Evolutionary conservation across 768 basidiomycete species (phyloP).

Genomic region (Collybiopsis confluens): DNA sequence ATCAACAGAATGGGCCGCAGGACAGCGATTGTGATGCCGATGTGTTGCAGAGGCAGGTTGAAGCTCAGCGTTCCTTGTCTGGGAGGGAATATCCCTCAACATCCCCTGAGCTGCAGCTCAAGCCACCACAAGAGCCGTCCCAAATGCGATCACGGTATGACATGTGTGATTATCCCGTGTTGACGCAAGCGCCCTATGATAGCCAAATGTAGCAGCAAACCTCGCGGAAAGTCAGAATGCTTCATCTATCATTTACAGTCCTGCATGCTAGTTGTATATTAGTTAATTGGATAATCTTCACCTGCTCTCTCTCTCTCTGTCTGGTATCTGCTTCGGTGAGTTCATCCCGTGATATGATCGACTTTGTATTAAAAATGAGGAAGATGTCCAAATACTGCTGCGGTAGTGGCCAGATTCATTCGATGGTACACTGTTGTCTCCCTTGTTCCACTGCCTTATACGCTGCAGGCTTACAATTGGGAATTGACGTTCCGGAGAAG

Average conservation of each 20-base stretch:
- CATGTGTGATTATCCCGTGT: conserved; percentile 1
- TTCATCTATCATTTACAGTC: neutral
- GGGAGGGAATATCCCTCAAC: too few relatives aligned
- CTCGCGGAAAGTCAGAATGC: neutral
- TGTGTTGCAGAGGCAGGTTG: neutral
- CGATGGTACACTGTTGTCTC: too few relatives aligned
- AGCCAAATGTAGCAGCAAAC: neutral
- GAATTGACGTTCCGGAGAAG: too few relatives aligned
- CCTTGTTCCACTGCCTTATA: too few relatives aligned
- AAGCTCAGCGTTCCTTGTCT: neutral
- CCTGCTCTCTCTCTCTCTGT: too few relatives aligned
- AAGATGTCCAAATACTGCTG: neutral
- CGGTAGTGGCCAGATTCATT: too few relatives aligned
- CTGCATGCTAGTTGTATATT: neutral
- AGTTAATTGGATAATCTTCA: too few relatives aligned
- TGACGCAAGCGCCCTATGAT: conserved; percentile 6
- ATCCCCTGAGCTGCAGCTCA: neutral
- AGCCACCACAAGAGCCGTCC: neutral
- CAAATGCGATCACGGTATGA: neutral
- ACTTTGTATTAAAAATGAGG: neutral
- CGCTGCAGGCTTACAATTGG: too few relatives aligned
- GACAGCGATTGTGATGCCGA: neutral
- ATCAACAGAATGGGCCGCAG: neutral
- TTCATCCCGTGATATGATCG: too few relatives aligned
- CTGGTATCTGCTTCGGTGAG: too few relatives aligned